phyloP scores from a whole-genome alignment of 768 basidiomycete species.

The Sutorius australiensis region DNA sequence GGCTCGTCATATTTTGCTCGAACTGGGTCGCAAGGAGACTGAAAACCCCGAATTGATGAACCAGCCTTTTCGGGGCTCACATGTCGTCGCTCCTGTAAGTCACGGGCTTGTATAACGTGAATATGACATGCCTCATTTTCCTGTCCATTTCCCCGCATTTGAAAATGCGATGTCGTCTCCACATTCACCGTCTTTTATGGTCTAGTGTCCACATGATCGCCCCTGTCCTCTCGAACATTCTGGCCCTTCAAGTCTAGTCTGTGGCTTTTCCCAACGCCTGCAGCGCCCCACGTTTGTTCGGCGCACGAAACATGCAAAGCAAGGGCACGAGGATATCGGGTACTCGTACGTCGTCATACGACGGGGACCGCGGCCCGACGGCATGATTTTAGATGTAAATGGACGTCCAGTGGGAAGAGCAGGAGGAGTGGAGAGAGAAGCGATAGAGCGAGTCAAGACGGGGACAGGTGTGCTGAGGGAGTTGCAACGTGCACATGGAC shows the following conservation, averaged over 20 bases:
- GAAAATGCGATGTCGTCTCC: constrained; percentile 9
- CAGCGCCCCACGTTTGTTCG: constrained; percentile 85
- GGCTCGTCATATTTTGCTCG: constrained; percentile 70
- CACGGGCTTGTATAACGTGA: background rate
- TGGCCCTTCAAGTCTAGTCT: constrained; percentile 53
- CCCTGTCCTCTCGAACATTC: constrained; percentile 71
- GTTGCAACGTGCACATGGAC: constrained; percentile 20
- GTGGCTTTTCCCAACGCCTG: constrained; percentile 84
- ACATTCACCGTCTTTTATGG: background rate
- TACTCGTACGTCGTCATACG: constrained; percentile 91
- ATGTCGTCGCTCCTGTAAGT: constrained; percentile 87
- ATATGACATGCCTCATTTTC: background rate
- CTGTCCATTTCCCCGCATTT: constrained; percentile 14
- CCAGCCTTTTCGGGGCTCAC: constrained; percentile 50
- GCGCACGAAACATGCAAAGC: constrained; percentile 78
- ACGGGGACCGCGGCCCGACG: constrained; percentile 65
- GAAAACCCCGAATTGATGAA: constrained; percentile 41
- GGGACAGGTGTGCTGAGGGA: constrained; percentile 22
- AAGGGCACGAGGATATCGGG: constrained; percentile 81
- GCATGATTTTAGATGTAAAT: constrained; percentile 1
- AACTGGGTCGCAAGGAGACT: constrained; percentile 56
- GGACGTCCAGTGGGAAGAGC: constrained; percentile 23
- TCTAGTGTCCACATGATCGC: constrained; percentile 87
- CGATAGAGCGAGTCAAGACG: constrained; percentile 24
- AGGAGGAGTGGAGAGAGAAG: constrained; percentile 30